Evolutionary conservation across 2,329 filamentous ascomycete genomes (phyloP), one percentile per base, ranked within the genome.

Genomic region (Botrytis tulipae): DNA sequence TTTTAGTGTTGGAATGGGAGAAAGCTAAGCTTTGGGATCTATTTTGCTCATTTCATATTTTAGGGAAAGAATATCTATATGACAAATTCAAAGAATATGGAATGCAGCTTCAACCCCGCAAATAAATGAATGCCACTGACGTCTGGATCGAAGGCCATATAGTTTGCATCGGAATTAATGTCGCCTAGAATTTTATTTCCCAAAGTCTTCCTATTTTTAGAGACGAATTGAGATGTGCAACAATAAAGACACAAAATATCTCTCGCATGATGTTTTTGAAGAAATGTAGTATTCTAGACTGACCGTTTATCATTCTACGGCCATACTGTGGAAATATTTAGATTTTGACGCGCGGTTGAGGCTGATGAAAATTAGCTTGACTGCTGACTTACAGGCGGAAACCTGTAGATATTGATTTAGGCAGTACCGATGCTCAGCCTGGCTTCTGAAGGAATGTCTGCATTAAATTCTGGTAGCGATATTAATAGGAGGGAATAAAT

Each of bases 1-100:
- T 14, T n/a, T 54, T 0, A 3, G 48, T n/a, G 48, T 54, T 54
- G 2, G 25, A 51, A 54, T 16, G 12, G 48, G 48, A n/a, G 48
- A 54, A 54, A 54, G 5, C 20, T 16, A 12, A 5, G 0, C 0
- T 7, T 1, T n/a, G 6, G 4, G 25, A 25, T n/a, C 5, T n/a
- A n/a, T n/a, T n/a, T n/a, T 14, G 1, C 22, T 51, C 4, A n/a
- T 6, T n/a, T 51, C 25, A 14, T 51, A 14, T 51, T 14, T 9
- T 0, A 6, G 10, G 25, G 5, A 7, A 16, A 51, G 14, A 4
- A 51, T 4, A 54, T 5, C 7, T n/a, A 54, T n/a, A 1, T 54
- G 48, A 16, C 4, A 3, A 54, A 0, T n/a, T n/a, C 12, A n/a
- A n/a, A n/a, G 0, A n/a, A n/a, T 7, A 8, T n/a, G 0, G 4